These are phyloP conservation scores for Ganoderma sinense DNA, from an alignment of 1,284 basidiomycete genomes.

Conservation along the genomic window DNA sequence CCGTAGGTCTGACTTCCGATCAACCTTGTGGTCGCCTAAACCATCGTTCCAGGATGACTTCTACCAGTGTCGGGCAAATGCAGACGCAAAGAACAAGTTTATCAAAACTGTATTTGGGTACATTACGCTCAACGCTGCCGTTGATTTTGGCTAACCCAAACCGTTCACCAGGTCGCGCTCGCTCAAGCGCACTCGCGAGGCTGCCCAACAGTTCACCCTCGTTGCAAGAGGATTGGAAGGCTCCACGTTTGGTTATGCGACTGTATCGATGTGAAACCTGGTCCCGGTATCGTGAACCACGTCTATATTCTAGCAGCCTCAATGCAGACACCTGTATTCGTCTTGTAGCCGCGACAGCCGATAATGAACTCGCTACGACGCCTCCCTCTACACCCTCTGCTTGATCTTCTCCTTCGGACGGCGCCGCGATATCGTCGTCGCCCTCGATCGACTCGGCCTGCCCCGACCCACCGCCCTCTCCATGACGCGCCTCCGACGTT, in stretches of 20 bases:
- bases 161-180: conserved; percentile 58
- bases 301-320: conserved; percentile 5
- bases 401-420: conserved; percentile 15
- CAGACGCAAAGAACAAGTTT: conserved; percentile 80
- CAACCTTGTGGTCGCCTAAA: not conserved
- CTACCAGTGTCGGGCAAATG: conserved; percentile 64
- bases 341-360: conserved; percentile 2
- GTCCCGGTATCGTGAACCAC: conserved; percentile 4
- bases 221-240: conserved; percentile 80
- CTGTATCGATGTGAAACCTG: conserved; percentile 42
- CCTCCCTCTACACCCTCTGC: conserved; percentile 1
- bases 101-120: conserved; percentile 78
- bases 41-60: conserved; percentile 61
- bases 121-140: conserved; percentile 24
- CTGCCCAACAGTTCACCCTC: conserved; percentile 79
- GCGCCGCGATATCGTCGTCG: conserved; percentile 24
- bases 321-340: conserved; percentile 9
- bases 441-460: conserved; percentile 22
- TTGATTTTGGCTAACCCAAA: not conserved
- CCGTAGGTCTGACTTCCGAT: conserved; percentile 53
- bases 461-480: conserved; percentile 28
- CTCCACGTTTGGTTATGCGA: conserved; percentile 76
- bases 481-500: conserved; percentile 41
- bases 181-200: conserved; percentile 71
- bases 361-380: conserved; percentile 1